A percentile compares a stretch with the other conserved stretches of the same genome.
Evolutionary conservation across 2,329 filamentous ascomycete genomes (phyloP).

Genomic region (Pestalotiopsis sp.): DNA sequence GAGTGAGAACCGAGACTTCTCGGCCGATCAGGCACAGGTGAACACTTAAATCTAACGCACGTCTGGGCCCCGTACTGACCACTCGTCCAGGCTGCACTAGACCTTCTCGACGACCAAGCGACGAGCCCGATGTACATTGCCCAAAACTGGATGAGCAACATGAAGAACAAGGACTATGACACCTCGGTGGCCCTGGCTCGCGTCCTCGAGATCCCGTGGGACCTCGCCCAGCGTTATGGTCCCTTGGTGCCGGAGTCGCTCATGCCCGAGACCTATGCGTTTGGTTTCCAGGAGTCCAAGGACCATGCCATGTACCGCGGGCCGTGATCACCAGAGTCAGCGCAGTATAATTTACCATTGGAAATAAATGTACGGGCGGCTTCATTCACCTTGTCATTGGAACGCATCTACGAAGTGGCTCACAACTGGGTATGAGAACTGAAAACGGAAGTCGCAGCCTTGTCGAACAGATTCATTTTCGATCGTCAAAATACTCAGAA

Average conservation of each 20-base stretch:
- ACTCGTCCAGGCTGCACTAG: background rate
- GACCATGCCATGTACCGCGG: background rate
- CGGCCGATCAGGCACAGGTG: background rate
- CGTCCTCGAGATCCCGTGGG: background rate
- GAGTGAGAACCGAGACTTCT: background rate
- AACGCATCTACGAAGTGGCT: too few species aligned
- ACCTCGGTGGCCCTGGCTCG: background rate
- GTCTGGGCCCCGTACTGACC: background rate
- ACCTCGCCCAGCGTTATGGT: background rate
- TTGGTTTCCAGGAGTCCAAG: background rate
- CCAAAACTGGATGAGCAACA: conserved; percentile 5
- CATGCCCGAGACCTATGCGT: conserved; percentile 4
- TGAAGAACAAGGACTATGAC: conserved; percentile 4
- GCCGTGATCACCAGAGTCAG: background rate
- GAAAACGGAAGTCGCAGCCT: too few species aligned
- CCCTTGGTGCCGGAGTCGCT: conserved; percentile 5
- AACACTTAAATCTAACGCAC: background rate
- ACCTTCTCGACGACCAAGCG: background rate
- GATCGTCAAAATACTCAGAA: too few species aligned
- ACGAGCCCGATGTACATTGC: background rate
- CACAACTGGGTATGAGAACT: too few species aligned
- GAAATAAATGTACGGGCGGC: too few species aligned
- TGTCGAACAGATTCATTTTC: too few species aligned
- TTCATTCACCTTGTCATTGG: too few species aligned
- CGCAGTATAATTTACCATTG: too few species aligned